phyloP scores from a whole-genome alignment of 179 eudicot genomes.

The Corrigiola litoralis region DNA sequence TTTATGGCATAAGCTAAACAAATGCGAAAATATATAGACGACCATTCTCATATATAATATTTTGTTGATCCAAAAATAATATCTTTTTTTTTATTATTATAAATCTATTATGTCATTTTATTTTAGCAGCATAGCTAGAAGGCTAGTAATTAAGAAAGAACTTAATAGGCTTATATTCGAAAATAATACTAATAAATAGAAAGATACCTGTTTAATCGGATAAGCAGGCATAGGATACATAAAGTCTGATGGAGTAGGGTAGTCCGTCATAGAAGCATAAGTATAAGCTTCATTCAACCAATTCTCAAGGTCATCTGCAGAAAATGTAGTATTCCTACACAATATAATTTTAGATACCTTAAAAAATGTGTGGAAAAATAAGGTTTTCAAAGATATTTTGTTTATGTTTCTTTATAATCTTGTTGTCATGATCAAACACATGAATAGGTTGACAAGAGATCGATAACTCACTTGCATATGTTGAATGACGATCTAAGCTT shows the following conservation, averaged over 20 bases:
- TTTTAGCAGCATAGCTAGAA: not conserved
- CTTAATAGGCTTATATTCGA: not conserved
- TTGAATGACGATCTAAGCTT: conserved; percentile 59
- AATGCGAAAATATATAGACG: too few species aligned
- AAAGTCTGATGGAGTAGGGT: conserved; percentile 81
- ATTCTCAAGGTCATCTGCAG: conserved; percentile 24
- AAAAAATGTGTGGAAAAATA: too few species aligned
- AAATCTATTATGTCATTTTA: too few species aligned
- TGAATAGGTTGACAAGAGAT: not conserved
- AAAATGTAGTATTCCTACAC: conserved; percentile 21
- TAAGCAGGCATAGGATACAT: conserved; percentile 67
- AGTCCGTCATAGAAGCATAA: conserved; percentile 82
- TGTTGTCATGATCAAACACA: not conserved
- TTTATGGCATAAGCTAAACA: too few species aligned
- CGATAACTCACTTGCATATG: conserved; percentile 62
- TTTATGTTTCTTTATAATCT: conserved; percentile 17
- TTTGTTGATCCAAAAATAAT: too few species aligned
- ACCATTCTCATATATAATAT: too few species aligned
- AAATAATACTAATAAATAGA: not conserved
- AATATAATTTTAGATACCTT: too few species aligned
- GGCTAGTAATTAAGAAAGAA: not conserved
- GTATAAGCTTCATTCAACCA: conserved; percentile 55
- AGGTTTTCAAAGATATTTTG: too few species aligned
- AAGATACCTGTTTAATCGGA: conserved; percentile 63
- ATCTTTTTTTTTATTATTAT: too few species aligned